phyloP scores from a whole-genome alignment of 805 yeast genomes.

The Starmerella kuoi region DNA sequence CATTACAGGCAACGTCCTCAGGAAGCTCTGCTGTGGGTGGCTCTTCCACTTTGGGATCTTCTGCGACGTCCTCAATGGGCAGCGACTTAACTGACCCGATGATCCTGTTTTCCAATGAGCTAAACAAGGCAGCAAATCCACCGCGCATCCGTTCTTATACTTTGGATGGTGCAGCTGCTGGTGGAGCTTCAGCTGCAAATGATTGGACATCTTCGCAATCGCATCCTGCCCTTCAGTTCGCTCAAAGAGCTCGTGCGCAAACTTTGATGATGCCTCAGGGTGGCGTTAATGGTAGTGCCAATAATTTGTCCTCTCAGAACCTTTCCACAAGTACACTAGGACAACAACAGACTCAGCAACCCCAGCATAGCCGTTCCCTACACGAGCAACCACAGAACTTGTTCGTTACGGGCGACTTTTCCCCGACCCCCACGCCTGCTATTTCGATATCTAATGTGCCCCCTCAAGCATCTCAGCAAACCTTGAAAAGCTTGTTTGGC shows the following conservation, averaged over 20 bases:
- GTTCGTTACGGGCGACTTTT: slow-evolving; percentile 19
- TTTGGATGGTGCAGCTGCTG: slow-evolving; percentile 4
- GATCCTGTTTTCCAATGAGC: slow-evolving; percentile 25
- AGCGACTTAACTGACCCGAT: too few species aligned
- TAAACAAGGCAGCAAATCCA: slow-evolving; percentile 27
- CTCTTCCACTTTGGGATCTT: too few species aligned
- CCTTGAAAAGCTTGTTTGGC: slow-evolving; percentile 48
- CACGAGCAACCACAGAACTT: too few species aligned
- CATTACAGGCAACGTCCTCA: too few species aligned
- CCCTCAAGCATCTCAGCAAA: slow-evolving; percentile 38
- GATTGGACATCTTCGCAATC: slow-evolving; percentile 9
- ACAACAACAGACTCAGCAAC: too few species aligned
- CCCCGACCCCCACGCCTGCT: slow-evolving; percentile 35
- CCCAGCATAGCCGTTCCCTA: too few species aligned
- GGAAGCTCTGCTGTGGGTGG: too few species aligned
- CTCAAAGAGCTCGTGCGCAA: slow-evolving; percentile 7
- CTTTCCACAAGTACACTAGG: too few species aligned
- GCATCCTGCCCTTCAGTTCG: slow-evolving; percentile 3
- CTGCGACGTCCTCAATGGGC: too few species aligned
- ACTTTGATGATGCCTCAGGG: too few species aligned
- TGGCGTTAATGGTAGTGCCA: too few species aligned
- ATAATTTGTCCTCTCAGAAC: too few species aligned
- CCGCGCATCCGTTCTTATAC: slow-evolving; percentile 27
- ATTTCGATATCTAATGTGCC: slow-evolving; percentile 76
- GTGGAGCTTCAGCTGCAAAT: not conserved